Conservation (phyloP, 768 basidiomycete genomes). For the Rhodotorula sphaerocarpa region DNA sequence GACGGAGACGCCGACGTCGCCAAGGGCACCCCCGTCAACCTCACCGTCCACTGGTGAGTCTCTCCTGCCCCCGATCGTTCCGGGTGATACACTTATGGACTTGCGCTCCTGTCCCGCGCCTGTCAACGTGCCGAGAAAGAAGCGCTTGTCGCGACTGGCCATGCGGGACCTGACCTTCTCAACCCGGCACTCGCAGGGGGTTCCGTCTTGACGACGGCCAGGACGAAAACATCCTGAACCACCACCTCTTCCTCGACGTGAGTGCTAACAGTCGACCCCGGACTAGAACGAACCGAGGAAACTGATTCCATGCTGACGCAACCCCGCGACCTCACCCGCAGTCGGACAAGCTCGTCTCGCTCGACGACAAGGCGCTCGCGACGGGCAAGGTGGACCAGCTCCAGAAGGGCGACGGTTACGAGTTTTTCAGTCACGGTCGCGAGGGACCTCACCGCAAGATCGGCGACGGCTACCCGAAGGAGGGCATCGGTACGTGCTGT, state of each 20-base stretch:
- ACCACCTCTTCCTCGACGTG: conserved; percentile 23
- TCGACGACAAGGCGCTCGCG: conserved; percentile 19
- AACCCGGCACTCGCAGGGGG: too few species aligned
- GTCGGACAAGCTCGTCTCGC: conserved; percentile 23
- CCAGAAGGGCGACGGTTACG: neutral
- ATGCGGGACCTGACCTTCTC: neutral
- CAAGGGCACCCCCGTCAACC: conserved; percentile 31
- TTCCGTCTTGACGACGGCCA: conserved; percentile 27
- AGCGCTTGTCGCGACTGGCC: too few species aligned
- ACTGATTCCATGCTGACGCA: too few species aligned
- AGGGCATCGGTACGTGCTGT: conserved; percentile 14
- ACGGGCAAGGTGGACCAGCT: conserved; percentile 20
- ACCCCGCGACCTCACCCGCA: too few species aligned
- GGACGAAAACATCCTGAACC: conserved; percentile 5
- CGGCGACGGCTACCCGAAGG: conserved; percentile 14
- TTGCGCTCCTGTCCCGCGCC: too few species aligned
- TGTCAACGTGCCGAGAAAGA: too few species aligned
- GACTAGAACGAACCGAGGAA: neutral
- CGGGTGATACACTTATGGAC: neutral
- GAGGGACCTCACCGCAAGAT: conserved; percentile 10
- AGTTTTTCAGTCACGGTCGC: conserved; percentile 1
- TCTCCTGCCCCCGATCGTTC: neutral
- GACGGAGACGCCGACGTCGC: conserved; percentile 19
- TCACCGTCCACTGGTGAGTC: conserved; percentile 31
- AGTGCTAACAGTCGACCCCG: neutral